Evolutionary conservation across 2,329 filamentous ascomycete species (phyloP), one percentile per base, ranked within the genome.

Genomic region (Colletotrichum destructivum): DNA sequence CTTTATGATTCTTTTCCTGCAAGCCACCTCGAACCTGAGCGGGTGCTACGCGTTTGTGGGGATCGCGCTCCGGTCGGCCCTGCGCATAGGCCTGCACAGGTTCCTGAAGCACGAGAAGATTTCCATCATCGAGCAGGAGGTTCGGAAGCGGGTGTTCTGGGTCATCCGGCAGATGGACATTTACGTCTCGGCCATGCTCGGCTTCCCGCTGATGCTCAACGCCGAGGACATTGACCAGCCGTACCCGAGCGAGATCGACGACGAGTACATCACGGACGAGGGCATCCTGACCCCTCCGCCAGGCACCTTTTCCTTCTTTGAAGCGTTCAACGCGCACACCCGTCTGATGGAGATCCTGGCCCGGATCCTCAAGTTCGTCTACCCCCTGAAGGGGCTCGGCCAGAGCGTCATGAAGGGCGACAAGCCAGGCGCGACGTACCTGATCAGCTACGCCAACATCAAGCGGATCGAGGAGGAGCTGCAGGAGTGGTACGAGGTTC

Each of bases 1-100:
- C 23, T 95, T 94, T 79, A 93, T 95, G 88, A 92, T 95, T 60
- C 84, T 96, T 3, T 96, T 95, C 78, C 86, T 96, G 1, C 94
- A 96, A 77, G 90, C 92, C 2, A 93, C 94, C 2, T 93, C 93
- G 12, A 94, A 94, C 78, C 83, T 96, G 40, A 93, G 91, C 78
- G 92, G 91, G 12, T 96, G 93, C 78, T 96, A 96, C 80, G 90
- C 93, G 0, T 95, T 94, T 75, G 88, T 96, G 59, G 93, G 93
- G 8, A 92, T 96, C 76, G 93, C 93, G 2, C 84, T 95, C 60
- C 89, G 93, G 62, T 92, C 92, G 8, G 90, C 92, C n/a, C 82
- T 96, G 44, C 89, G 93, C 38, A 91, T 96, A 82, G 94, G 94
- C 9, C 84, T 96, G 35, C 94, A 96, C 79, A 91, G 94, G 63